phyloP scores from a whole-genome alignment of 768 basidiomycete species.

The Boletus tomentosulus region DNA sequence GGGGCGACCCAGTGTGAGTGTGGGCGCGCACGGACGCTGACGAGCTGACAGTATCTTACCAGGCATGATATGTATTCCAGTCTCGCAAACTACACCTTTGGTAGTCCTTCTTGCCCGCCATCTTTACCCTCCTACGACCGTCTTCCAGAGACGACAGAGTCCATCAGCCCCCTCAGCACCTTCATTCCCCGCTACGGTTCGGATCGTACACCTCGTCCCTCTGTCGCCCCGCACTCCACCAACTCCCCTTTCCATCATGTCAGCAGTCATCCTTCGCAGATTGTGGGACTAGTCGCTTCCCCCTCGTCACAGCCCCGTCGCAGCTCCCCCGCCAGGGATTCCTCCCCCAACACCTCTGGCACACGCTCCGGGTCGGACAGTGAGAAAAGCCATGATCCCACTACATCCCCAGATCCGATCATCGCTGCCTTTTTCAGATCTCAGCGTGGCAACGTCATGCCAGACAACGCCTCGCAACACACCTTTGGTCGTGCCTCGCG shows the following conservation, averaged over 20 bases:
- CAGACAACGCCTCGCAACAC: slow-evolving; percentile 45
- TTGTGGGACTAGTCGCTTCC: slow-evolving; percentile 25
- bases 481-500: slow-evolving; percentile 46
- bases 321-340: background rate
- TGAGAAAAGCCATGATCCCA: slow-evolving; percentile 37
- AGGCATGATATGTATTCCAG: slow-evolving; percentile 33
- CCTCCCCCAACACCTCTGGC: slow-evolving; percentile 8
- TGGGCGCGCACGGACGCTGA: background rate
- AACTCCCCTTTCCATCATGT: slow-evolving; percentile 5
- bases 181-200: slow-evolving; percentile 17
- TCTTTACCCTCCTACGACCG: slow-evolving; percentile 11
- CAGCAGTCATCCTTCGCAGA: slow-evolving; percentile 34
- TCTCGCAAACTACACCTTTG: slow-evolving; percentile 42
- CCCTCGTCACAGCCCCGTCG: slow-evolving; percentile 16
- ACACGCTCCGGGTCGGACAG: slow-evolving; percentile 22
- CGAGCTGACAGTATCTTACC: background rate
- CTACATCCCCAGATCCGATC: slow-evolving; percentile 31
- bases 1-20: background rate
- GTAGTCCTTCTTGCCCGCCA: slow-evolving; percentile 23
- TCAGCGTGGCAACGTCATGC: slow-evolving; percentile 24
- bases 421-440: slow-evolving; percentile 15
- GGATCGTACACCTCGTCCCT: slow-evolving; percentile 45
- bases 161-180: slow-evolving; percentile 37
- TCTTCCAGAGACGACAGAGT: slow-evolving; percentile 11
- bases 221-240: slow-evolving; percentile 27